Evolutionary conservation across 2,329 filamentous ascomycete species (phyloP), one percentile per base, ranked within the genome.

Genomic region (Ilyonectria robusta): DNA sequence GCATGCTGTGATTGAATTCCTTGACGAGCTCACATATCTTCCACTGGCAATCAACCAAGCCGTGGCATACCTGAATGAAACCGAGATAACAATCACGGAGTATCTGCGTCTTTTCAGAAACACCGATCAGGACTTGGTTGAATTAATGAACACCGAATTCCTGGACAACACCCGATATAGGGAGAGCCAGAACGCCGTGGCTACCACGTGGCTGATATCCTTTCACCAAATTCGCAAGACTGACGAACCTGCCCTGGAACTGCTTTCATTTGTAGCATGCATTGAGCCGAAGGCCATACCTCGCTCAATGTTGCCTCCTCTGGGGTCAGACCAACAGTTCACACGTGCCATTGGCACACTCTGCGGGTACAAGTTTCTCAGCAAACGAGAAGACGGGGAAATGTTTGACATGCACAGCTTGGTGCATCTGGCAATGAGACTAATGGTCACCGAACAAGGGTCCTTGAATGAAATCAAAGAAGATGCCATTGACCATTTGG

Each of bases 211-310:
- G 78, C 59, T 82, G 1, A 73, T 84, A 6, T 84, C 83, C 0
- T 82, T 85, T 15, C 66, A 81, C 6, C 76, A 81, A 26, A 81
- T 84, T 11, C 71, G 70, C 4, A 55, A 62, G 11, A 59, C 31
- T 1, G 68, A 82, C 55, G 6, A 57, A 2, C 37, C 70, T 6
- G 83, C 82, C 1, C 7, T n/a, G 79, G 60, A 79, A 1, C 66
- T 82, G 35, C 73, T 86, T 1, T 78, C 74, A 0, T 81, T 84
- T 55, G 77, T 83, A 17, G 81, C 80, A 2, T 81, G 73, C 29
- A 78, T 86, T 51, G 79, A 83, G 61, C 76, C 79, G 0, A 81
- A 80, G 62, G 77, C 77, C 0, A 82, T 84, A 51, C 79, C 82
- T 3, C 68, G 64, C 31, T 76, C 79, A 0, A 68, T 84, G 0